Evolutionary conservation across 352 stramenopile genomes (phyloP).

Genomic region (Phytophthora palmivora): DNA sequence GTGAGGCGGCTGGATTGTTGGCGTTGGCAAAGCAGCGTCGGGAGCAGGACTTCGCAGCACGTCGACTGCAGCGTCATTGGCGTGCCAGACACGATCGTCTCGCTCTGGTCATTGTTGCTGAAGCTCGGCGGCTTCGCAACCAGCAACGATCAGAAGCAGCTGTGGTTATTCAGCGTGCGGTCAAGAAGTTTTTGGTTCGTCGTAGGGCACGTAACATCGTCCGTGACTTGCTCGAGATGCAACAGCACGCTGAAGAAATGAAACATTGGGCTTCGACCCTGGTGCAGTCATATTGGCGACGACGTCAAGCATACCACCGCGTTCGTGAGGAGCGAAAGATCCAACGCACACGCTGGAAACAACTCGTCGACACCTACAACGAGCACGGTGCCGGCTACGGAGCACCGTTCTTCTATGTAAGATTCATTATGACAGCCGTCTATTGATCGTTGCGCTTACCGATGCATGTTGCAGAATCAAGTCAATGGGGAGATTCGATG

Average conservation of each 20-base stretch:
- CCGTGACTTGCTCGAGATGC: conserved; percentile 46
- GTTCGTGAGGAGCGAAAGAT: conserved; percentile 41
- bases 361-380: conserved; percentile 89
- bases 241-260: conserved; percentile 63
- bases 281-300: conserved; percentile 75
- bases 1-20: conserved; percentile 51
- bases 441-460: too few relatives aligned
- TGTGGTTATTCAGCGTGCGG: conserved; percentile 52
- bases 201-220: conserved; percentile 54
- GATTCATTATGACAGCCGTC: conserved; percentile 2
- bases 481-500: conserved; percentile 91
- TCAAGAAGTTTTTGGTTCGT: conserved; percentile 55
- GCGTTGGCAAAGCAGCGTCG: conserved; percentile 46
- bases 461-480: conserved; percentile 72
- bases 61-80: conserved; percentile 65
- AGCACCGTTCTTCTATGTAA: conserved; percentile 93
- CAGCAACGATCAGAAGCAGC: conserved; percentile 45
- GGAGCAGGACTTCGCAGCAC: conserved; percentile 43
- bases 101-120: conserved; percentile 43
- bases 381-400: conserved; percentile 69
- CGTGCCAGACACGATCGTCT: conserved; percentile 53
- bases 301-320: conserved; percentile 43
- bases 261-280: conserved; percentile 71
- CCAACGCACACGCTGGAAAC: conserved; percentile 90
- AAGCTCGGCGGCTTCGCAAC: conserved; percentile 42